These are phyloP conservation scores for Paraurostyla sp. DNA, from an alignment of 73 alveolate species.

Conservation along the genomic window DNA sequence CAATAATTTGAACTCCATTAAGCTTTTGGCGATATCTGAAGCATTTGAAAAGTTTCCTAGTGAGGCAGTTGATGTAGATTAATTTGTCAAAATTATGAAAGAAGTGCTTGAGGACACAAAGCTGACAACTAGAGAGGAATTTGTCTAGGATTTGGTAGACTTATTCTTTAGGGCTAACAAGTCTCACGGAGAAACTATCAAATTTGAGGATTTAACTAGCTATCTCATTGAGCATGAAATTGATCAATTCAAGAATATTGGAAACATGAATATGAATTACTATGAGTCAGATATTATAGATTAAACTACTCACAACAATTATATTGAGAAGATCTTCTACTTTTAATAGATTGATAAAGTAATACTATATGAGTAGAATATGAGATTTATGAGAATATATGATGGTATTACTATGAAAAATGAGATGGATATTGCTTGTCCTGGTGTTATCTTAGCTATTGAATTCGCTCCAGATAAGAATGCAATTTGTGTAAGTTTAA, in stretches of 20 bases:
- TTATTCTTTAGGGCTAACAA: slow-evolving; percentile 73
- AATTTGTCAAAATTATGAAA: slow-evolving; percentile 73
- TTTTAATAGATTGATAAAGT: slow-evolving; percentile 77
- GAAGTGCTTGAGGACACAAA: slow-evolving; percentile 71
- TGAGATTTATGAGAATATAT: slow-evolving; percentile 76
- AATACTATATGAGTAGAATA: slow-evolving; percentile 78
- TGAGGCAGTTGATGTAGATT: slow-evolving; percentile 76
- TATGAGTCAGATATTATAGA: slow-evolving; percentile 71
- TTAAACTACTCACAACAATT: slow-evolving; percentile 82
- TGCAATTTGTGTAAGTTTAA: slow-evolving; percentile 65
- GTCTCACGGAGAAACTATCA: slow-evolving; percentile 57
- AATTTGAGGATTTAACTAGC: slow-evolving; percentile 72
- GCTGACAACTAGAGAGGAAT: slow-evolving; percentile 69
- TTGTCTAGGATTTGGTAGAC: slow-evolving; percentile 70
- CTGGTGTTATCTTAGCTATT: slow-evolving; percentile 75
- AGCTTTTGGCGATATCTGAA: slow-evolving; percentile 73
- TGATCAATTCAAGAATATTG: slow-evolving; percentile 67
- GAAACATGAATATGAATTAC: slow-evolving; percentile 62
- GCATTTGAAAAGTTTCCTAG: slow-evolving; percentile 74
- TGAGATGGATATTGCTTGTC: slow-evolving; percentile 59
- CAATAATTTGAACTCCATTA: slow-evolving; percentile 72
- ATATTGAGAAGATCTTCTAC: slow-evolving; percentile 81
- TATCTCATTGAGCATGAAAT: slow-evolving; percentile 79
- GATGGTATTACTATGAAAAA: slow-evolving; percentile 73
- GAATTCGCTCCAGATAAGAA: slow-evolving; percentile 75